Conservation (phyloP, 495 filamentous ascomycete species). For the Penicillium argentinense region DNA sequence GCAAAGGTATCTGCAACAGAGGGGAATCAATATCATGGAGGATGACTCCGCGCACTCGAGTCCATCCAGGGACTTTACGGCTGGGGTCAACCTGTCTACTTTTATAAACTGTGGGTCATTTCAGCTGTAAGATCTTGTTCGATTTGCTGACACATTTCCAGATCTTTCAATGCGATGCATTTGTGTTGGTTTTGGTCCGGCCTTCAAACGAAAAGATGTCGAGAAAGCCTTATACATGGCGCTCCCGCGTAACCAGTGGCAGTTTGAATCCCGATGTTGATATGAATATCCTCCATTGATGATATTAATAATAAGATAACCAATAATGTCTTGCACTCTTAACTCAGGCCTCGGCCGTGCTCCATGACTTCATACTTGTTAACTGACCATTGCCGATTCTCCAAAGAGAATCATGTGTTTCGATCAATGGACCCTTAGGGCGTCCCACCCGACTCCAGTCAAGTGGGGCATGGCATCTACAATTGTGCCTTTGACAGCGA, state of each 20-base stretch:
- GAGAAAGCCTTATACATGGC: slow-evolving; percentile 27
- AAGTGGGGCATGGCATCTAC: no score
- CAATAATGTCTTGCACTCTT: no score
- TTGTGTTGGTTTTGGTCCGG: slow-evolving; percentile 33
- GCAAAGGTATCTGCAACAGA: slow-evolving; percentile 25
- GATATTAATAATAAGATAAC: not conserved
- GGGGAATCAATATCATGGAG: slow-evolving; percentile 15
- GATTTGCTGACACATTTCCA: slow-evolving; percentile 15
- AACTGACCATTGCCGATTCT: not conserved
- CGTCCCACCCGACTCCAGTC: no score
- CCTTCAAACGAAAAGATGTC: slow-evolving; percentile 26
- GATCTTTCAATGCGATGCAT: slow-evolving; percentile 20
- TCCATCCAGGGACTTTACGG: slow-evolving; percentile 9
- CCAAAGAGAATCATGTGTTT: no score
- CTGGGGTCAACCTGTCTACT: slow-evolving; percentile 18
- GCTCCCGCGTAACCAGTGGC: slow-evolving; percentile 23
- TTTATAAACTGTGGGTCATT: slow-evolving; percentile 28
- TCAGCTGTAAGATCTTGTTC: not conserved
- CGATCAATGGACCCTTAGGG: no score
- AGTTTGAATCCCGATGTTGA: not conserved
- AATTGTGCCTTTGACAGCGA: no score
- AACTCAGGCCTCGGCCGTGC: no score
- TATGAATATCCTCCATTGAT: not conserved
- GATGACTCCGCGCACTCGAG: slow-evolving; percentile 7
- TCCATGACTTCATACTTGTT: no score